These are phyloP conservation scores for Trypethelium eluteriae DNA, from an alignment of 495 filamentous ascomycete species.

Conservation along the genomic window DNA sequence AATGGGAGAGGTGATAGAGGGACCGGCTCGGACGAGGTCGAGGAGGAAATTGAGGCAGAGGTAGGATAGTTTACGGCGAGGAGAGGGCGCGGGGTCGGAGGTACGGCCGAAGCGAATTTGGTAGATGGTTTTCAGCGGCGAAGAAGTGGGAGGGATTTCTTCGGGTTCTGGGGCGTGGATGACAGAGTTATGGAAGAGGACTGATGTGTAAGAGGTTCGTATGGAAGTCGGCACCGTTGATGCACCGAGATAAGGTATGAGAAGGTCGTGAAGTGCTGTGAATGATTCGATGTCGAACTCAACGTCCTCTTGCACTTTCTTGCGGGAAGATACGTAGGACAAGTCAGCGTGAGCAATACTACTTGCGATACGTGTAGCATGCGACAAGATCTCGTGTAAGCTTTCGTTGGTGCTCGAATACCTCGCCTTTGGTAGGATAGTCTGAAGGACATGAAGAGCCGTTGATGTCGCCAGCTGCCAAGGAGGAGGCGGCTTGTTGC, in stretches of 20 bases:
- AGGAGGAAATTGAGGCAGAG: conserved; percentile 75
- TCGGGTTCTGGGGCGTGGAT: conserved; percentile 62
- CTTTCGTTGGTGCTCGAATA: background rate
- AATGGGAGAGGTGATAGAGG: conserved; percentile 25
- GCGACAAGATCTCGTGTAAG: background rate
- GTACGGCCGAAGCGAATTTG: conserved; percentile 63
- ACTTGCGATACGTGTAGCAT: conserved; percentile 37
- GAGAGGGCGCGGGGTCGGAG: conserved; percentile 54
- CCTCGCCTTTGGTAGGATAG: conserved; percentile 45
- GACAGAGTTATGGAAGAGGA: conserved; percentile 75
- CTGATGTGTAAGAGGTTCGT: conserved; percentile 61
- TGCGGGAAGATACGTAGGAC: conserved; percentile 31
- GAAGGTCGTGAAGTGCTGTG: conserved; percentile 54
- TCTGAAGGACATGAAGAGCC: conserved; percentile 58
- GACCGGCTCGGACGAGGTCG: conserved; percentile 46
- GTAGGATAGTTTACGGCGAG: conserved; percentile 66
- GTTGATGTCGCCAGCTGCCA: conserved; percentile 75
- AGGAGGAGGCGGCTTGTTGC: conserved; percentile 54
- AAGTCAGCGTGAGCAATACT: conserved; percentile 54
- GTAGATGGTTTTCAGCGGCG: conserved; percentile 56
- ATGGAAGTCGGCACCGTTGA: conserved; percentile 56
- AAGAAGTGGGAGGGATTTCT: conserved; percentile 43
- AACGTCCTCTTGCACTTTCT: conserved; percentile 54
- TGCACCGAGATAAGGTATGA: conserved; percentile 66
- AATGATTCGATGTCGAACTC: conserved; percentile 75